Evolutionary conservation across 805 yeast species (phyloP).

Genomic region (Hanseniaspora singularis): DNA sequence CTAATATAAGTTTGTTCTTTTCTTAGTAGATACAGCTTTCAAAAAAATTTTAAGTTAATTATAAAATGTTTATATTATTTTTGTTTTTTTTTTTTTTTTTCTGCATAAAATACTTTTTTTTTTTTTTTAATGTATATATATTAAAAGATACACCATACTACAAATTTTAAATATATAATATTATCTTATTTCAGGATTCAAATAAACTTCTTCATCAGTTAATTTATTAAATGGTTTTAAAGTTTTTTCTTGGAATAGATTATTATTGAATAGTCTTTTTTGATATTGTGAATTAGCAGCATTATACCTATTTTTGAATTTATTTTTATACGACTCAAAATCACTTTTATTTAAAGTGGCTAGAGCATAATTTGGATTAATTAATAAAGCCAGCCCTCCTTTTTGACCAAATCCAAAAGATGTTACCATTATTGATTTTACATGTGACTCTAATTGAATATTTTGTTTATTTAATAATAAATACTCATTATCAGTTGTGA

Average conservation of each 20-base stretch:
- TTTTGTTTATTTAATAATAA: constrained; percentile 81
- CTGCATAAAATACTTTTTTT: too few relatives aligned
- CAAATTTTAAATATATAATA: constrained; percentile 19
- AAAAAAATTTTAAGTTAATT: too few relatives aligned
- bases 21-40: too few relatives aligned
- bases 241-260: constrained; percentile 75
- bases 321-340: constrained; percentile 52
- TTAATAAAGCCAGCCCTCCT: constrained; percentile 81
- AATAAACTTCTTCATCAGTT: constrained; percentile 73
- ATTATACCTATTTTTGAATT: constrained; percentile 66
- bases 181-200: constrained; percentile 80
- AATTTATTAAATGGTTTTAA: constrained; percentile 65
- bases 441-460: constrained; percentile 44
- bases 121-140: too few relatives aligned
- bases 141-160: too few relatives aligned
- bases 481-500: constrained; percentile 57
- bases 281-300: constrained; percentile 50
- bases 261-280: constrained; percentile 71
- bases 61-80: too few relatives aligned
- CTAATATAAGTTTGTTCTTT: too few relatives aligned
- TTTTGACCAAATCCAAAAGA: constrained; percentile 97
- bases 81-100: too few relatives aligned
- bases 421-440: constrained; percentile 79
- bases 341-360: constrained; percentile 57
- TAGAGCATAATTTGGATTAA: constrained; percentile 79